Evolutionary conservation across 306 rosid genomes (phyloP).

Genomic region (Oxytropis ochrocephala): DNA sequence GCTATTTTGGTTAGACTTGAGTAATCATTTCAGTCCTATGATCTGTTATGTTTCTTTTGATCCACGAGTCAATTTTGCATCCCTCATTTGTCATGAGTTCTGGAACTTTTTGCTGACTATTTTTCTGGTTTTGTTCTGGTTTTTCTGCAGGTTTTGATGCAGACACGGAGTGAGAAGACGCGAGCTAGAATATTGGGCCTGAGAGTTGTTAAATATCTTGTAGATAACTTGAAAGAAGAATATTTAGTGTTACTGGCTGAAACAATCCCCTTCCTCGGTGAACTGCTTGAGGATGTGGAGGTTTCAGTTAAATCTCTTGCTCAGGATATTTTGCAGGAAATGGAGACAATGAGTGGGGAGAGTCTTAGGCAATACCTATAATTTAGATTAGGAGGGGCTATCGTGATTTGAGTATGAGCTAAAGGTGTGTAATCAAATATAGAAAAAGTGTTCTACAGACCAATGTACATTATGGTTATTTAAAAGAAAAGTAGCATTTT

Average conservation of each 20-base stretch:
- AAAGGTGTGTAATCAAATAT: neutral
- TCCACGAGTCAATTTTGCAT: neutral
- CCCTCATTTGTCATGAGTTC: neutral
- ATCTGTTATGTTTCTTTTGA: neutral
- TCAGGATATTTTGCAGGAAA: constrained; percentile 66
- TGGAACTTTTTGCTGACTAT: neutral
- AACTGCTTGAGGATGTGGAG: constrained; percentile 88
- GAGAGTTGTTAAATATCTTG: constrained; percentile 51
- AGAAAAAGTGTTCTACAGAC: neutral
- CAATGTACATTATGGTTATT: constrained; percentile 1
- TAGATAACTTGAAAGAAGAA: constrained; percentile 86
- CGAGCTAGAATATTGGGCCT: constrained; percentile 77
- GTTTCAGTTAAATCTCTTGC: constrained; percentile 77
- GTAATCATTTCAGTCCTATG: neutral
- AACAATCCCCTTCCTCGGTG: constrained; percentile 89
- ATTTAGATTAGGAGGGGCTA: neutral
- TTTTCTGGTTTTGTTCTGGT: neutral
- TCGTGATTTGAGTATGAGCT: neutral
- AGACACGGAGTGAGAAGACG: constrained; percentile 66
- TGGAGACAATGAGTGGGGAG: constrained; percentile 82
- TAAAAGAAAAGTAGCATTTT: constrained; percentile 6
- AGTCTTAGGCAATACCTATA: constrained; percentile 50
- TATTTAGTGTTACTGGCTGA: constrained; percentile 73
- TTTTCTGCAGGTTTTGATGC: constrained; percentile 76
- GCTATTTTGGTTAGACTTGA: neutral